Base-by-base conservation (phyloP, 1,284 basidiomycete species). In the Cystobasidium pallidum region DNA sequence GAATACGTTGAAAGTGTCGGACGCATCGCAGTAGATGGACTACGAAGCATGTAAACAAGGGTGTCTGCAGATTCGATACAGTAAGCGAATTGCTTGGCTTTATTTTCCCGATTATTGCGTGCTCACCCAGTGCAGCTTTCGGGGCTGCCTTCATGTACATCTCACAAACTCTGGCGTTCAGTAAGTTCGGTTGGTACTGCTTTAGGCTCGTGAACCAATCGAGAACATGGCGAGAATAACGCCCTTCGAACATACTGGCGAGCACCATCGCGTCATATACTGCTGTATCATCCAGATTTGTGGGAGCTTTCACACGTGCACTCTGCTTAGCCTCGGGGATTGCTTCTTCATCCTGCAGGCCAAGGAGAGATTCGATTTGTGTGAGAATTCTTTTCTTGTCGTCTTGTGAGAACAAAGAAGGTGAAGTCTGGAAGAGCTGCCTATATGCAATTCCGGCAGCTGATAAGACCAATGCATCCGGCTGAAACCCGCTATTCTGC, bases 131-230 rank as follows among this genome's bases (percentile, higher is more conserved):
- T 24, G 64, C 64, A 39, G n/a, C 3, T 26, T 57, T 30, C 13
- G 49, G 64, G 8, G 64, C 30, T 55, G 64, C 49, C 28, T 54
- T 71, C 68, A 71, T 71, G 32, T 62, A 43, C 26, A 64, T 21
- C 36, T 64, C 68, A 36, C 59, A 64, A 26, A 24, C 7, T n/a
- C 49, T 59, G 13, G 45, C 32, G 17, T 51, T 47, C 10, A 71
- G 28, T 26, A 63, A 39, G 30, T 21, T 41, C 21, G 45, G 28
- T 32, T 32, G 15, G 28, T 43, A 8, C 32, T 43, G 30, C 51
- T 26, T 10, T 7, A 66, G 11, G 2, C 28, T 15, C 24, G 3
- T 49, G 15, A 43, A 55, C 61, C 47, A 57, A 1, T 54, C 47
- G 24, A 55, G 30, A 6, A 59, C 19, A 41, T 39, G 57, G 34